Evolutionary conservation across 345 rosid genomes (phyloP).

Genomic region (Rhizophora mangle): DNA sequence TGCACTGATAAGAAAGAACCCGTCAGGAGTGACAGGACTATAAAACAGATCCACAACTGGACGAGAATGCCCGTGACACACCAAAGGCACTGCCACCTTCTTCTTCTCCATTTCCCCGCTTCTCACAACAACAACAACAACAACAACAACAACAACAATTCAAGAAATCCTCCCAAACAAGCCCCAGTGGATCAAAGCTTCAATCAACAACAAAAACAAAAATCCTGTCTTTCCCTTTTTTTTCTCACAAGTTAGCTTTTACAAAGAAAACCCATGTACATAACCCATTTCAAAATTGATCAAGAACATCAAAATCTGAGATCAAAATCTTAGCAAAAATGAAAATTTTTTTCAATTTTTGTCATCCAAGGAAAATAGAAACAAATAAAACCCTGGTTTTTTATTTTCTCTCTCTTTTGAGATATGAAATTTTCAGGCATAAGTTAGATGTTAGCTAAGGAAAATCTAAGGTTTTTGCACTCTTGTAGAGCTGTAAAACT

Average conservation of each 20-base stretch:
- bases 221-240: not conserved
- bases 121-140: not conserved
- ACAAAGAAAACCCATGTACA: too few species aligned
- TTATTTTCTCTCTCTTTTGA: too few species aligned
- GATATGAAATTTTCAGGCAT: too few species aligned
- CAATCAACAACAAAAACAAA: not conserved
- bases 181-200: slow-evolving; percentile 13
- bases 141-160: slow-evolving; percentile 3
- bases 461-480: too few species aligned
- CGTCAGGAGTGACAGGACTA: slow-evolving; percentile 72
- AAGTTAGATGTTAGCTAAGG: too few species aligned
- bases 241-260: not conserved
- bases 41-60: slow-evolving; percentile 68
- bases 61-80: slow-evolving; percentile 77
- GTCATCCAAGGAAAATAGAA: too few species aligned
- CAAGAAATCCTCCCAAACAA: not conserved
- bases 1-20: slow-evolving; percentile 69
- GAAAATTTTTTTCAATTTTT: too few species aligned
- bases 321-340: too few species aligned
- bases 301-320: too few species aligned
- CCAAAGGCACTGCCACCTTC: slow-evolving; percentile 51
- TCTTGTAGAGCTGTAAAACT: too few species aligned
- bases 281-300: too few species aligned
- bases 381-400: too few species aligned
- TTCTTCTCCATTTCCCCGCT: slow-evolving; percentile 36